Percentiles rank a stretch among this genome's conserved stretches.
Conservation (phyloP, 2,329 filamentous ascomycete species). For the Elsinoe arachidis region DNA sequence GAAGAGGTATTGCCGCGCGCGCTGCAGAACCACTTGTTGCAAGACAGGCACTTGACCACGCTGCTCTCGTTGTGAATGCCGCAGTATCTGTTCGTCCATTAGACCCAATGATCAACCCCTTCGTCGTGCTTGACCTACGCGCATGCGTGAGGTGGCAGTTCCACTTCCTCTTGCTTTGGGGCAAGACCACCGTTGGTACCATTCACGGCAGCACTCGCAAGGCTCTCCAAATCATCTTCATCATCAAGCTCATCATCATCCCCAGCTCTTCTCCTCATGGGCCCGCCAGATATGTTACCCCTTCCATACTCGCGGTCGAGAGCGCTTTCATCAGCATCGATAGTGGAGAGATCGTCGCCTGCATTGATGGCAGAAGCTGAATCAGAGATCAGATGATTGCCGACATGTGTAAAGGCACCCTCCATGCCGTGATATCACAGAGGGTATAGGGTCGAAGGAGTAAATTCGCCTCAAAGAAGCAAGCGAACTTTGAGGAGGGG, state of each 20-base stretch:
- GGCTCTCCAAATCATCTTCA: constrained; percentile 57
- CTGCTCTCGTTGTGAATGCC: constrained; percentile 93
- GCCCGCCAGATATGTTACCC: constrained; percentile 51
- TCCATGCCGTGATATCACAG: constrained; percentile 50
- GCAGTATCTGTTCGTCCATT: constrained; percentile 59
- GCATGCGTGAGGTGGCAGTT: constrained; percentile 90
- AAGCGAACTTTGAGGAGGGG: neutral
- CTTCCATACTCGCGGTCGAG: constrained; percentile 55
- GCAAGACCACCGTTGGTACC: constrained; percentile 55
- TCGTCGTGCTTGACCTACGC: constrained; percentile 53
- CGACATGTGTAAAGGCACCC: constrained; percentile 78
- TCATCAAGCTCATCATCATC: constrained; percentile 88
- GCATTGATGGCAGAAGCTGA: constrained; percentile 82
- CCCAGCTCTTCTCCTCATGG: constrained; percentile 62
- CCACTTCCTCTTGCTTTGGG: constrained; percentile 69
- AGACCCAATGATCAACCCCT: neutral
- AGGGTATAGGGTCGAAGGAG: neutral
- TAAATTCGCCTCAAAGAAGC: neutral
- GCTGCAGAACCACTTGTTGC: constrained; percentile 99
- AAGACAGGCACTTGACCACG: constrained; percentile 91
- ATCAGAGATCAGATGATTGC: constrained; percentile 78
- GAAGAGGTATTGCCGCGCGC: constrained; percentile 93
- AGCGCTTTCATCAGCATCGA: constrained; percentile 61
- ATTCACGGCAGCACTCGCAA: constrained; percentile 74
- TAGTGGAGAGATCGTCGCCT: constrained; percentile 52